Conservation (phyloP, 177 flowering plant genomes). For the Vitis hybrid region DNA sequence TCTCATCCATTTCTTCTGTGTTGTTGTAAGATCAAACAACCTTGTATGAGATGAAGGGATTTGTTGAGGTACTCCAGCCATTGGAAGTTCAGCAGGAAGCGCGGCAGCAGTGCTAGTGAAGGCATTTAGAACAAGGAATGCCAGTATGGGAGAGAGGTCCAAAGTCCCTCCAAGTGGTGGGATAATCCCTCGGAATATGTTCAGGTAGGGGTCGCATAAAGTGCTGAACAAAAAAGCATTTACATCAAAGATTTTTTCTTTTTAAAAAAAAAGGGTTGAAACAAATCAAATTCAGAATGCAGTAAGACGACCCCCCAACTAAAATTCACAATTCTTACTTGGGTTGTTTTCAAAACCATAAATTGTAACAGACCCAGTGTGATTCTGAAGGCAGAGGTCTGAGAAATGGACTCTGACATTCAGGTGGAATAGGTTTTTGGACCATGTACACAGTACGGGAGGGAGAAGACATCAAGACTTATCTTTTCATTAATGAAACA, state of each 20-base stretch:
- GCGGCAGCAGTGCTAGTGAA: constrained; percentile 88
- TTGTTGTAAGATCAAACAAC: constrained; percentile 24
- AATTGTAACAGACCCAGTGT: too few species aligned
- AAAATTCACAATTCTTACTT: too few species aligned
- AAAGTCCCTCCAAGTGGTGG: constrained; percentile 95
- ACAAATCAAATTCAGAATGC: neutral
- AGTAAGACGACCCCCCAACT: too few species aligned
- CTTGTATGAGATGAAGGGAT: constrained; percentile 9
- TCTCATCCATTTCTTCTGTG: constrained; percentile 59
- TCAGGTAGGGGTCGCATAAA: constrained; percentile 92
- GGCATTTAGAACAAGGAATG: constrained; percentile 82
- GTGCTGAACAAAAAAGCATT: constrained; percentile 55
- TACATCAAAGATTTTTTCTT: neutral
- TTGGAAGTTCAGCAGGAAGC: constrained; percentile 90
- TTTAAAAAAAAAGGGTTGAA: neutral
- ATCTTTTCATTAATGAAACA: neutral
- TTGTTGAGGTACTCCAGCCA: constrained; percentile 15
- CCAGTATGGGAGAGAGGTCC: constrained; percentile 90
- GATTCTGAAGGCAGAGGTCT: too few species aligned
- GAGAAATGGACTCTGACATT: too few species aligned
- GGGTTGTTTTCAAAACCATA: too few species aligned
- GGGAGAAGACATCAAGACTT: too few species aligned
- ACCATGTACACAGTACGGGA: too few species aligned
- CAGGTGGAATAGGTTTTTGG: too few species aligned
- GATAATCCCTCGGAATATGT: constrained; percentile 88